Evolutionary conservation across 2,329 filamentous ascomycete species (phyloP), one percentile per base, ranked within the genome.

Genomic region (Domatiomyces catenatus): DNA sequence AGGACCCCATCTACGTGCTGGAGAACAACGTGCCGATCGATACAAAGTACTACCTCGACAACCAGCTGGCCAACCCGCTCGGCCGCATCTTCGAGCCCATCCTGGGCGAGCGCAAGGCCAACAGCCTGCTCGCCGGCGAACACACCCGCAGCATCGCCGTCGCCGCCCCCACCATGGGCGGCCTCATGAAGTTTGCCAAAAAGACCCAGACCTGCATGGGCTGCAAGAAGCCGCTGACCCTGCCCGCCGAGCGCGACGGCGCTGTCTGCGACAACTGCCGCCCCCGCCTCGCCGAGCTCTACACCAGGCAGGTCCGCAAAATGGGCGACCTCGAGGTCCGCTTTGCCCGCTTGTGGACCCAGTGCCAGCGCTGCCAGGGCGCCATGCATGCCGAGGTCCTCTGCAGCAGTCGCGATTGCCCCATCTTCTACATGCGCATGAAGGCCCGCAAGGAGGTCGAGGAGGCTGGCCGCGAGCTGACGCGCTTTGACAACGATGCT

Each of bases 391-490:
- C 87, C 66, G 92, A 98, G 67, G 93, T 98, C 50, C 96, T 98
- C 60, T 98, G 92, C 72, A 89, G 84, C 56, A 90, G 84, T 65
- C 85, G 88, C 66, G 92, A 98, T 71, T 98, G 92, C 64, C 92
- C 92, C 1, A 98, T 98, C 62, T 98, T 98, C 68, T 98, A 98
- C 67, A 98, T 98, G 92, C 81, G 92, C 3, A 98, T 98, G 92
- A 98, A 98, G 75, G 90, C 90, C 28, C 94, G 95, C 77, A 98
- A 98, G 74, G 92, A 98, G 66, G 81, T 96, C 42, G 90, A 96
- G 67, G 92, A 98, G 70, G 83, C 83, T 1, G 87, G 89, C 51
- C 93, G 87, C 70, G 92, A 98, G 67, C 68, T 98, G 61, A 77
- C 77, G 59, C 75, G 92, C 60, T 98, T 98, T 68, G 92, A 98